Evolutionary conservation across 164 flowering plant genomes (phyloP).

Genomic region (Berberis thunbergii): DNA sequence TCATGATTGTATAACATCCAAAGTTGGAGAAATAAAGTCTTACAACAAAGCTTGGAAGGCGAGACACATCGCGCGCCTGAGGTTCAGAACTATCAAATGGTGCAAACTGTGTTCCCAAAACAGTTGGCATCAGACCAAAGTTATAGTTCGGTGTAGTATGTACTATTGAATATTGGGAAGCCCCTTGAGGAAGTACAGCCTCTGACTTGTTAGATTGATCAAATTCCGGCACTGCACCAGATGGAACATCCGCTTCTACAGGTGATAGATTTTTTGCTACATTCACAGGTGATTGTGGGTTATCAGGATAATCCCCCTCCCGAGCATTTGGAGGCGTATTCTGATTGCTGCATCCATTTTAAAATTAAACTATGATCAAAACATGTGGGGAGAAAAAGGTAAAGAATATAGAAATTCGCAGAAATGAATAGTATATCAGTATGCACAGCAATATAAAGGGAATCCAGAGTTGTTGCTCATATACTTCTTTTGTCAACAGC

Average conservation of each 20-base stretch:
- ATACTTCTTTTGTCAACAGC: no score
- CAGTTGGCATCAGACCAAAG: conserved; percentile 55
- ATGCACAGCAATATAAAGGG: no score
- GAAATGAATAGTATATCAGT: no score
- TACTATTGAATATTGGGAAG: conserved; percentile 34
- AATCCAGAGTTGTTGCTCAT: no score
- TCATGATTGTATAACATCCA: neutral
- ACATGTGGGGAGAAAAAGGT: neutral
- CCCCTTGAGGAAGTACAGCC: conserved; percentile 34
- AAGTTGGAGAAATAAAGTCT: conserved; percentile 19
- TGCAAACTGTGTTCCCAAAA: conserved; percentile 47
- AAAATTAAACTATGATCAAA: neutral
- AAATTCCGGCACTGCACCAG: conserved; percentile 30
- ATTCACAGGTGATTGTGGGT: conserved; percentile 29
- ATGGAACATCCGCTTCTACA: conserved; percentile 33
- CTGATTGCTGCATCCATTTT: conserved; percentile 32
- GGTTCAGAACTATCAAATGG: conserved; percentile 60
- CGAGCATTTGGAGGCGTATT: conserved; percentile 24
- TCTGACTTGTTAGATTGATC: conserved; percentile 46
- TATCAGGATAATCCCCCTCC: conserved; percentile 36
- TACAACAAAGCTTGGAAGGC: conserved; percentile 62
- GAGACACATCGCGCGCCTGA: conserved; percentile 66
- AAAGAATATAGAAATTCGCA: neutral
- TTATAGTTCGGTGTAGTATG: conserved; percentile 47
- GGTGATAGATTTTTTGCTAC: conserved; percentile 31